Evolutionary conservation across 352 stramenopile species (phyloP).

Genomic region (Phytopythium delawarense): DNA sequence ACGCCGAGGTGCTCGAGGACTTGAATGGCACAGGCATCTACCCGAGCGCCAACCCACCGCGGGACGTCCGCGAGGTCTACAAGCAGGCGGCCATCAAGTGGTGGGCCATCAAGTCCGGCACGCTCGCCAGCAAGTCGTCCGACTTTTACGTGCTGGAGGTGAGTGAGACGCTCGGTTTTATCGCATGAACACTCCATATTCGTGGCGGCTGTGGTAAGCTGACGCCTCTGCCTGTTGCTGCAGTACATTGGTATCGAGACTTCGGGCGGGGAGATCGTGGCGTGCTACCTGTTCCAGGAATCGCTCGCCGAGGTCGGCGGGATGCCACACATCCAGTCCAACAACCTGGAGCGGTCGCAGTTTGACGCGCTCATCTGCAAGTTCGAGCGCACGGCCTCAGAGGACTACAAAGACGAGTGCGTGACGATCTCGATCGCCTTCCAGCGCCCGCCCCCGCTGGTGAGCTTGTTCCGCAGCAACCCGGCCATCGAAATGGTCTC

Average conservation of each 20-base stretch:
- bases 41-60: slow-evolving; percentile 59
- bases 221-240: slow-evolving; percentile 9
- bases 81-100: slow-evolving; percentile 88
- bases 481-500: slow-evolving; percentile 80
- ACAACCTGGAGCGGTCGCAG: slow-evolving; percentile 77
- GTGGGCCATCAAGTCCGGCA: slow-evolving; percentile 84
- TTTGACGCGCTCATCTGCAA: slow-evolving; percentile 86
- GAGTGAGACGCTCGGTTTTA: slow-evolving; percentile 15
- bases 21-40: slow-evolving; percentile 80
- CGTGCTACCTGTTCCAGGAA: slow-evolving; percentile 85
- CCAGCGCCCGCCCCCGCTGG: slow-evolving; percentile 74
- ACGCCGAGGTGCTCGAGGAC: slow-evolving; percentile 82
- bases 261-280: slow-evolving; percentile 65
- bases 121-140: slow-evolving; percentile 72
- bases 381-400: slow-evolving; percentile 65
- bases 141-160: slow-evolving; percentile 86
- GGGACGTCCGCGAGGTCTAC: slow-evolving; percentile 72
- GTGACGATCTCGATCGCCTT: slow-evolving; percentile 85
- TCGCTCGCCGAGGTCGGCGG: slow-evolving; percentile 76
- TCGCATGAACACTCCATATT: slow-evolving; percentile 2
- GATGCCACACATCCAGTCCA: slow-evolving; percentile 77
- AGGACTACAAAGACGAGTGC: slow-evolving; percentile 67
- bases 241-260: slow-evolving; percentile 85
- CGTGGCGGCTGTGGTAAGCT: not conserved
- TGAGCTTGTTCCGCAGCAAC: slow-evolving; percentile 80